phyloP scores from a whole-genome alignment of 2,329 filamentous ascomycete genomes.

The Aspergillus carbonarius region DNA sequence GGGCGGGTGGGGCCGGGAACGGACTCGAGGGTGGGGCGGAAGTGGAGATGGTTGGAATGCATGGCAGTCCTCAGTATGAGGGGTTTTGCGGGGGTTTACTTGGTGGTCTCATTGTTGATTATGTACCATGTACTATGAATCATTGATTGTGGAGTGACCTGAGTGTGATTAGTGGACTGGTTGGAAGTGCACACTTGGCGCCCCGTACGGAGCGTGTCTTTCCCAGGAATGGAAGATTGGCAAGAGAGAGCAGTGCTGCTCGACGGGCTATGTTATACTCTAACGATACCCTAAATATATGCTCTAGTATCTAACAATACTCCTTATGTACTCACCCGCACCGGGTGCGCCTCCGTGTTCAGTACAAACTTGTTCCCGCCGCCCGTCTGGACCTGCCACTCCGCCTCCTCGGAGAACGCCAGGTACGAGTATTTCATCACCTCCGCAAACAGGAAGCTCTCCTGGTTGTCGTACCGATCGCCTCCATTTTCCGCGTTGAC shows the following conservation, averaged over 20 bases:
- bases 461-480: conserved; percentile 66
- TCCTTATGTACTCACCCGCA: conserved; percentile 10
- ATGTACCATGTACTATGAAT: too few species aligned
- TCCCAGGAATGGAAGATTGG: too few species aligned
- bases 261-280: too few species aligned
- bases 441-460: conserved; percentile 87
- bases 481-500: conserved; percentile 66
- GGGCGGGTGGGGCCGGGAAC: neutral
- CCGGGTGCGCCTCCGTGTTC: conserved; percentile 65
- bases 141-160: neutral
- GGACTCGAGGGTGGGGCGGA: neutral
- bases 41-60: too few species aligned
- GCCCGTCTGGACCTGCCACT: conserved; percentile 56
- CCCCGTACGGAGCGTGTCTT: too few species aligned
- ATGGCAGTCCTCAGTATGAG: neutral
- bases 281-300: neutral
- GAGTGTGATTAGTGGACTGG: too few species aligned
- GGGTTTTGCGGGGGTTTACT: neutral
- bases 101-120: neutral
- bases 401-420: conserved; percentile 62
- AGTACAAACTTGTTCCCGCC: conserved; percentile 58
- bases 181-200: too few species aligned
- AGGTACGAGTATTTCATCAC: conserved; percentile 82
- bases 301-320: neutral
- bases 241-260: too few species aligned